These are phyloP conservation scores for Apiosordaria backusii DNA, from an alignment of 495 filamentous ascomycete genomes.

Conservation along the genomic window DNA sequence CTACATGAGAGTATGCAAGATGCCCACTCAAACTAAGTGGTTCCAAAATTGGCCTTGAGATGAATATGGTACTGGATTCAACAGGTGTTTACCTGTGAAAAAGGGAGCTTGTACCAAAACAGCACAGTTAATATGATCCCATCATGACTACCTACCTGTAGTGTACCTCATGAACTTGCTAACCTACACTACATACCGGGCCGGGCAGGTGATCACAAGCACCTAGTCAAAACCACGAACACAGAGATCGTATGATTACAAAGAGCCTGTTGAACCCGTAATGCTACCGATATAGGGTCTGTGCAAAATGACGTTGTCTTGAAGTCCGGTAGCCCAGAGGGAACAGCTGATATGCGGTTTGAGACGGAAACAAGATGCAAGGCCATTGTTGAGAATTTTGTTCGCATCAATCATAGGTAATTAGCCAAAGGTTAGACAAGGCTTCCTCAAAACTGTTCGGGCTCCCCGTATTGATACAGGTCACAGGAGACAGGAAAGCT, in stretches of 20 bases:
- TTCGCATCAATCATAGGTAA: background rate
- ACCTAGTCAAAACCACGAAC: too few species aligned
- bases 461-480: background rate
- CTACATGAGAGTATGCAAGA: background rate
- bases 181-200: too few species aligned
- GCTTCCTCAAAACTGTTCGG: background rate
- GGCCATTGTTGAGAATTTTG: too few species aligned
- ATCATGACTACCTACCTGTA: too few species aligned
- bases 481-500: background rate
- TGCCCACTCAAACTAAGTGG: background rate
- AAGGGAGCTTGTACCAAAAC: too few species aligned
- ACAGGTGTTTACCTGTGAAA: background rate
- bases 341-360: background rate
- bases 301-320: too few species aligned
- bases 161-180: too few species aligned
- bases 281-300: too few species aligned
- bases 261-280: background rate
- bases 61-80: background rate
- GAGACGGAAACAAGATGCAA: background rate
- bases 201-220: too few species aligned
- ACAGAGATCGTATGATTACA: background rate
- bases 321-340: too few species aligned
- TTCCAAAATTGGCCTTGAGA: background rate
- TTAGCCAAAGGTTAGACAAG: background rate
- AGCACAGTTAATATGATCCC: too few species aligned